These are phyloP conservation scores for Gaertneriomyces sp. DNA, from an alignment of 192 early-diverging fungal genomes.

Conservation along the genomic window DNA sequence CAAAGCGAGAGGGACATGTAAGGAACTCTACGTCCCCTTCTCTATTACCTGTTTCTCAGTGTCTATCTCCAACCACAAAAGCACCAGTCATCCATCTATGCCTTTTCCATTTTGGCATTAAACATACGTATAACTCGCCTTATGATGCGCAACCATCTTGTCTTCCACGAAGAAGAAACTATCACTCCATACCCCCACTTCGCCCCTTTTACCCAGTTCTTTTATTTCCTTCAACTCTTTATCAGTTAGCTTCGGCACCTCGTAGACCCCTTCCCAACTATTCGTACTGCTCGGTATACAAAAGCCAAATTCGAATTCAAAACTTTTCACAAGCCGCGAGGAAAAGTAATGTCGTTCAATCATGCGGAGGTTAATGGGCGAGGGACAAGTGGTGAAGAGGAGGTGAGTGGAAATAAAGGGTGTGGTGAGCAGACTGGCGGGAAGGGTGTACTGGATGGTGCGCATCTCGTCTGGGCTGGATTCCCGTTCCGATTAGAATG, in stretches of 20 bases:
- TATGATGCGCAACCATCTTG: conserved; percentile 53
- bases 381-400: conserved; percentile 49
- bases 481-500: too few relatives aligned
- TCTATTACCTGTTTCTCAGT: too few relatives aligned
- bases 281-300: conserved; percentile 57
- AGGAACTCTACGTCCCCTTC: neutral
- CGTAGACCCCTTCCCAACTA: conserved; percentile 52
- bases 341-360: conserved; percentile 56
- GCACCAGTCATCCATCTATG: neutral
- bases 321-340: conserved; percentile 47
- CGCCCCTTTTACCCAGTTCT: neutral
- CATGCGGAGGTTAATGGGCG: conserved; percentile 52
- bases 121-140: conserved; percentile 47
- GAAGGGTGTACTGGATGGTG: conserved; percentile 31
- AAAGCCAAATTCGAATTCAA: conserved; percentile 59
- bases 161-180: conserved; percentile 60
- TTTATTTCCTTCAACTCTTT: conserved; percentile 8
- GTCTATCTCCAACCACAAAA: neutral
- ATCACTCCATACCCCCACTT: conserved; percentile 28
- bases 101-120: neutral
- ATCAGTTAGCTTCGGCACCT: conserved; percentile 16
- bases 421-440: conserved; percentile 34
- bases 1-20: too few relatives aligned
- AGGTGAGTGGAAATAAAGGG: conserved; percentile 31
- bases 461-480: conserved; percentile 12